Evolutionary conservation across 2,329 filamentous ascomycete genomes (phyloP), one percentile per base, ranked within the genome.

Genomic region (Lasiodiplodia hormozganensis): DNA sequence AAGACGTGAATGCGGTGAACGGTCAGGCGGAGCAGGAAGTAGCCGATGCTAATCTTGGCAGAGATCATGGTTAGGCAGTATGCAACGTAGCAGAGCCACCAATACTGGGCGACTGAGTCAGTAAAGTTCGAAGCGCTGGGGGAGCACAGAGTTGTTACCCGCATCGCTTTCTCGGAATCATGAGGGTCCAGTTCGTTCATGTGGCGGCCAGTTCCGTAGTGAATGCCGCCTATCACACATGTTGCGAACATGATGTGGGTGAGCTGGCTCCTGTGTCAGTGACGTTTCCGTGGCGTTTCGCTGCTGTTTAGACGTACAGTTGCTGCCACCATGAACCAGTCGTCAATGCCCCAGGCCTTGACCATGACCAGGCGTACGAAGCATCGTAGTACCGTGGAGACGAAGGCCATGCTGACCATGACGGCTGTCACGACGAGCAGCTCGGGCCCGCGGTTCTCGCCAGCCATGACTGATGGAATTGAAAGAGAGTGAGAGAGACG

Each of bases 301-400:
- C 23, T 18, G 38, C n/a, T 12, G 16, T 12, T 49, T 16, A 3
- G 31, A 49, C 60, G 8, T 64, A 64, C 60, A 28, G 60, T 52
- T 49, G 31, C 60, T 12, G 60, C 60, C n/a, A 64, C 72, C 77
- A 79, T 79, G 11, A 79, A 70, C 72, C 74, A 79, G 66, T 79
- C 77, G 68, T 79, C 77, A n/a, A 73, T 36, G 2, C 77, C 77
- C 70, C 77, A 79, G 3, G 74, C 75, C 69, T 76, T 78, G 5
- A 79, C 76, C 74, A 79, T 76, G 34, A 67, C 65, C 3, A 77
- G 38, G 8, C 77, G 76, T 25, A 78, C 76, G 67, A 73, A 76
- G 51, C 73, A 74, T 71, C 77, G 71, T 52, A 79, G 57, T 25
- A 53, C 43, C 1, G 47, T 64, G 47, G 60, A 64, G n/a, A 64